These are phyloP conservation scores for Pleurotus salmoneostramineus DNA, from an alignment of 768 basidiomycete species.

Conservation along the genomic window DNA sequence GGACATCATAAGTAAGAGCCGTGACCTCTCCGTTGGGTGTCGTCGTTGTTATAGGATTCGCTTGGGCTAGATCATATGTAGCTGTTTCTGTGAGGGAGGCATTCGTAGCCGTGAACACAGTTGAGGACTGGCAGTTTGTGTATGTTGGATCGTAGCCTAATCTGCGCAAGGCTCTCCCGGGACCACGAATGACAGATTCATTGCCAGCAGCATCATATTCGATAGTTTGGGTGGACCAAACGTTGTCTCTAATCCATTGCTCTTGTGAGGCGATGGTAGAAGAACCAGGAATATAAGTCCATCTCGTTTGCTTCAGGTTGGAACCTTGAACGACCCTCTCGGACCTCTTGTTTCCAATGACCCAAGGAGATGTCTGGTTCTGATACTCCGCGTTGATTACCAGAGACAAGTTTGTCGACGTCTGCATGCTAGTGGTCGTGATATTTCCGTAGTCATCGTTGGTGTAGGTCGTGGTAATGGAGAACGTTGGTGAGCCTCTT, in stretches of 20 bases:
- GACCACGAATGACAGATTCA: background rate
- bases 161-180: background rate
- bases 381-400: background rate
- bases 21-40: constrained; percentile 3
- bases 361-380: background rate
- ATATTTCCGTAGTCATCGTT: constrained; percentile 1
- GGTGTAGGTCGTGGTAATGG: background rate
- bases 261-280: background rate
- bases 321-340: background rate
- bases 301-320: constrained; percentile 5
- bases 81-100: background rate
- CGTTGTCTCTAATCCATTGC: background rate
- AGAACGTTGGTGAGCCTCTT: background rate
- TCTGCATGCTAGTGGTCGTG: background rate
- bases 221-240: background rate
- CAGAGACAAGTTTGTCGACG: background rate
- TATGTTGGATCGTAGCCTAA: background rate
- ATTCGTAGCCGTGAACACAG: background rate
- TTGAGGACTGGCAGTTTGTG: background rate
- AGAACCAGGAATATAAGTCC: background rate
- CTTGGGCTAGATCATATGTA: background rate
- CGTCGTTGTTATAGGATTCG: background rate
- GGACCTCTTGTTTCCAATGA: constrained; percentile 6
- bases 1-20: background rate
- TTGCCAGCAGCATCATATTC: background rate